Evolutionary conservation across 257 asterid genomes (phyloP).

Genomic region (Forsythia suspensa): DNA sequence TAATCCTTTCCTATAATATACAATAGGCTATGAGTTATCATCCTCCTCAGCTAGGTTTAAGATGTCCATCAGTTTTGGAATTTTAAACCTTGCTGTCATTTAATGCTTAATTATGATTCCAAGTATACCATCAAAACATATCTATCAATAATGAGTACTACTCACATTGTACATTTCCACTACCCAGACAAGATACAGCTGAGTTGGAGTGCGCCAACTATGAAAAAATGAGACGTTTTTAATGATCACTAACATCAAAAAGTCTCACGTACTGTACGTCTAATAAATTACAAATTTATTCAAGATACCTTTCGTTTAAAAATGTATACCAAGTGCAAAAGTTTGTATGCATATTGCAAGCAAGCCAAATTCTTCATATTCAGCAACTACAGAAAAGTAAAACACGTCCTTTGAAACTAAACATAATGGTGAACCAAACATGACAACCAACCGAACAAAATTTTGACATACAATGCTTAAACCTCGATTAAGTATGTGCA

Average conservation of each 20-base stretch:
- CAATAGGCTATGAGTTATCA: not conserved
- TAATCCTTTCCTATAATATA: not conserved
- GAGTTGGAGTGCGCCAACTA: not conserved
- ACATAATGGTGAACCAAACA: not conserved
- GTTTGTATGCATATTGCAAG: not conserved
- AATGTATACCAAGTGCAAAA: not conserved
- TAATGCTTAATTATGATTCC: not conserved
- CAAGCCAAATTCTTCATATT: not conserved
- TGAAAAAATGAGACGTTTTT: not conserved
- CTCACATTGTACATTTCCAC: not conserved
- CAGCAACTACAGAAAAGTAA: not conserved
- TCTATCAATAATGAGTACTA: not conserved
- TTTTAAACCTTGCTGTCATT: not conserved
- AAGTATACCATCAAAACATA: not conserved
- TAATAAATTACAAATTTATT: not conserved
- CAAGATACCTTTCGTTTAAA: not conserved
- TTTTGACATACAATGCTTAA: not conserved
- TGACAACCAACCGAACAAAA: not conserved
- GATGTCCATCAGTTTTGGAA: not conserved
- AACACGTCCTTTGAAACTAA: not conserved
- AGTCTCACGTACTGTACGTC: not conserved
- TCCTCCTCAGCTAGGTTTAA: not conserved
- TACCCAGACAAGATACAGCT: not conserved
- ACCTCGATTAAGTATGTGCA: not conserved
- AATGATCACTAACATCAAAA: not conserved